phyloP scores from a whole-genome alignment of 2,329 filamentous ascomycete genomes.

The Cladophialophora bantiana region DNA sequence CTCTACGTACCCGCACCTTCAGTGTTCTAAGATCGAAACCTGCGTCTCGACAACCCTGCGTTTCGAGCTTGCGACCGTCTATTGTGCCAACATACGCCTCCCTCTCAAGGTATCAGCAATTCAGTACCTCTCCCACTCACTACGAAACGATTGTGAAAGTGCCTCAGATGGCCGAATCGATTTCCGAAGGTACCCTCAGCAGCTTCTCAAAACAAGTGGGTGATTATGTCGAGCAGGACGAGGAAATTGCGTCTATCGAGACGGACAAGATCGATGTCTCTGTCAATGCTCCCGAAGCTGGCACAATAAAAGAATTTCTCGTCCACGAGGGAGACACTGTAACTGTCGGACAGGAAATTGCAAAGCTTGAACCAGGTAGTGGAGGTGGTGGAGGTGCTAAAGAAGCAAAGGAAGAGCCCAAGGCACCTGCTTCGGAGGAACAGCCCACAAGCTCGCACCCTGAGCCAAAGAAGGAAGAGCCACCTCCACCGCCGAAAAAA shows the following conservation, averaged over 20 bases:
- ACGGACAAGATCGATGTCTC: slow-evolving; percentile 99
- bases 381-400: slow-evolving; percentile 64
- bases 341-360: slow-evolving; percentile 87
- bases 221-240: slow-evolving; percentile 92
- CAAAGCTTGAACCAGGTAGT: slow-evolving; percentile 82
- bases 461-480: slow-evolving; percentile 57
- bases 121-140: slow-evolving; percentile 39
- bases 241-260: slow-evolving; percentile 98
- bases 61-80: slow-evolving; percentile 21
- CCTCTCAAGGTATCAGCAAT: slow-evolving; percentile 32
- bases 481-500: slow-evolving; percentile 45
- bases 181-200: slow-evolving; percentile 95
- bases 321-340: slow-evolving; percentile 96
- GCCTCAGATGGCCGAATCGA: slow-evolving; percentile 97
- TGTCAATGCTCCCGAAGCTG: slow-evolving; percentile 90
- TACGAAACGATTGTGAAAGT: slow-evolving; percentile 85
- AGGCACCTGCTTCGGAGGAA: slow-evolving; percentile 56
- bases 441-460: slow-evolving; percentile 64
- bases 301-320: slow-evolving; percentile 88
- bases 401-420: slow-evolving; percentile 55
- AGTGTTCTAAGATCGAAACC: slow-evolving; percentile 34
- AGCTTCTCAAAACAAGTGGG: slow-evolving; percentile 93
- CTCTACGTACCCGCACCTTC: slow-evolving; percentile 33
- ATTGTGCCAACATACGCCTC: slow-evolving; percentile 25
- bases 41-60: slow-evolving; percentile 16